Evolutionary conservation across 2,329 filamentous ascomycete genomes (phyloP).

Genomic region (Corniculantispora saksenae): DNA sequence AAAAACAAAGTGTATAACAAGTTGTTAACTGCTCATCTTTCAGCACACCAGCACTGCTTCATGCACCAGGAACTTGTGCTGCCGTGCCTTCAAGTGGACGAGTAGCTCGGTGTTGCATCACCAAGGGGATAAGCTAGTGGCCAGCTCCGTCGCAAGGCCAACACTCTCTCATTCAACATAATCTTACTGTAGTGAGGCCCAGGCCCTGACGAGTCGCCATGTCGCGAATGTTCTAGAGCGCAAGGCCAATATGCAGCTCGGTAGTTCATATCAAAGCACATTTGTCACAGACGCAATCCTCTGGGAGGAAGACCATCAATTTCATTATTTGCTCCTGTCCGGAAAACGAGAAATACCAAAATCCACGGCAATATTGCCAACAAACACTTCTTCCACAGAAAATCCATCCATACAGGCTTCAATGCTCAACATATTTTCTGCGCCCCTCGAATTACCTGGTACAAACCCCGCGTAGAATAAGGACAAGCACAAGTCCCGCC

Average conservation of each 20-base stretch:
- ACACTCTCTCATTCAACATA: too few species aligned
- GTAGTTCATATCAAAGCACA: too few species aligned
- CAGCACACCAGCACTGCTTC: too few species aligned
- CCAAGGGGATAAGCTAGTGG: too few species aligned
- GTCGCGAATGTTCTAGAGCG: neutral
- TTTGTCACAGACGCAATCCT: neutral
- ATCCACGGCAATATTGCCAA: neutral
- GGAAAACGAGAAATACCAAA: constrained; percentile 1
- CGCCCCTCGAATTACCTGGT: neutral
- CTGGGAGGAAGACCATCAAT: constrained; percentile 9
- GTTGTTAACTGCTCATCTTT: too few species aligned
- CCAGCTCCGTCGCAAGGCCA: too few species aligned
- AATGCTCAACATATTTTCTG: constrained; percentile 2
- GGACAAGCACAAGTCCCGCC: neutral
- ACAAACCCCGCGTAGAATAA: neutral
- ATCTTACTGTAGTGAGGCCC: neutral
- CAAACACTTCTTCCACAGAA: neutral
- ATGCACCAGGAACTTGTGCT: too few species aligned
- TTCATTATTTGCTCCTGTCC: constrained; percentile 5
- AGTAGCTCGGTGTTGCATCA: too few species aligned
- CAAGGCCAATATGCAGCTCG: neutral
- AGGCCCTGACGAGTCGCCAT: neutral
- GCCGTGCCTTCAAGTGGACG: too few species aligned
- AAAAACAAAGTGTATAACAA: too few species aligned
- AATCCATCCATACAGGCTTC: neutral